Percentiles rank a stretch among this genome's conserved stretches.
phyloP scores from a whole-genome alignment of 1,284 basidiomycete genomes.

The Ganoderma leucocontextum region DNA sequence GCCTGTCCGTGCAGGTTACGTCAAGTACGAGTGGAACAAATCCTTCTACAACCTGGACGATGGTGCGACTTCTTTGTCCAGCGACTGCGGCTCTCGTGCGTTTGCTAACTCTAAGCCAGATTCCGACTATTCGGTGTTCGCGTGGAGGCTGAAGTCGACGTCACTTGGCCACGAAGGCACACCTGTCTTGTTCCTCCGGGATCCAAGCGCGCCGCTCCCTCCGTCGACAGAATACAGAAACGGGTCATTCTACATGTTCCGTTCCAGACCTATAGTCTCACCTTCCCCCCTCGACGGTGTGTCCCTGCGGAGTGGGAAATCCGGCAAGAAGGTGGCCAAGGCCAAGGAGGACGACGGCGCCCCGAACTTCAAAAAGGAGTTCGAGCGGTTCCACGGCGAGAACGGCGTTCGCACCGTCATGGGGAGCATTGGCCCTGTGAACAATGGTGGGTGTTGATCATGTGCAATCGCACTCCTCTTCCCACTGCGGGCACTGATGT shows the following conservation, averaged over 20 bases:
- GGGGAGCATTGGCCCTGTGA: slow-evolving; percentile 90
- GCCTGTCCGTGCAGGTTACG: slow-evolving; percentile 76
- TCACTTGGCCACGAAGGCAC: slow-evolving; percentile 41
- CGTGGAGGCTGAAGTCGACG: slow-evolving; percentile 66
- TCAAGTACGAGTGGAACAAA: slow-evolving; percentile 82
- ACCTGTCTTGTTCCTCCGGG: slow-evolving; percentile 69
- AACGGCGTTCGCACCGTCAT: slow-evolving; percentile 94
- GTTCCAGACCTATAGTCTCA: slow-evolving; percentile 39
- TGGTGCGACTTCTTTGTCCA: slow-evolving; percentile 50
- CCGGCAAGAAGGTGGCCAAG: slow-evolving; percentile 45
- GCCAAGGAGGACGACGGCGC: slow-evolving; percentile 45
- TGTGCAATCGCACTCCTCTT: slow-evolving; percentile 18
- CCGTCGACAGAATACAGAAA: slow-evolving; percentile 69
- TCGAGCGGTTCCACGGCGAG: slow-evolving; percentile 86
- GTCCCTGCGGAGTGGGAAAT: slow-evolving; percentile 49
- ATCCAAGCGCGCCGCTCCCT: slow-evolving; percentile 69
- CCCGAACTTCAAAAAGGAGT: slow-evolving; percentile 77
- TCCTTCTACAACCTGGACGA: slow-evolving; percentile 83
- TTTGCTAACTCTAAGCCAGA: slow-evolving; percentile 50
- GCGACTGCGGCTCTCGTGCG: neutral
- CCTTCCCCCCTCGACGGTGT: slow-evolving; percentile 38
- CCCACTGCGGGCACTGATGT: slow-evolving; percentile 20
- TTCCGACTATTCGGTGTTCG: slow-evolving; percentile 81
- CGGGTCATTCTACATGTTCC: slow-evolving; percentile 74
- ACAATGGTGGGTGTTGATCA: slow-evolving; percentile 67